phyloP scores from a whole-genome alignment of 1,284 basidiomycete species.

The Malassezia globosa region DNA sequence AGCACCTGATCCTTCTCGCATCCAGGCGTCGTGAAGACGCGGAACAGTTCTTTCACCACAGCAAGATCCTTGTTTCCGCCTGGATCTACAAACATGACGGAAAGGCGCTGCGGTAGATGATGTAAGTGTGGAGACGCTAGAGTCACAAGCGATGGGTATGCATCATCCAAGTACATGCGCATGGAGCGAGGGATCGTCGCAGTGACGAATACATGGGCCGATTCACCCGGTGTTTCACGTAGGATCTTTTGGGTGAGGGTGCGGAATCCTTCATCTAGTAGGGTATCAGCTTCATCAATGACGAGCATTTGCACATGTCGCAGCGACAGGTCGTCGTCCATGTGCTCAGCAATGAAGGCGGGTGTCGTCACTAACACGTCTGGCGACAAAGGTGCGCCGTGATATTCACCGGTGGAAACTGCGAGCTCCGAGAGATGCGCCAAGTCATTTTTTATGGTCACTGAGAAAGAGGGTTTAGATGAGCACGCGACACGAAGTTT shows the following conservation, averaged over 20 bases:
- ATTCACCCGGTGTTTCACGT: neutral
- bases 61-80: constrained; percentile 65
- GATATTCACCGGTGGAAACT: constrained; percentile 53
- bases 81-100: constrained; percentile 59
- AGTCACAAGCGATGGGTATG: constrained; percentile 57
- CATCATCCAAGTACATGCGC: constrained; percentile 55
- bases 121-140: constrained; percentile 70
- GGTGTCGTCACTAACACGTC: constrained; percentile 59
- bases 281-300: constrained; percentile 87
- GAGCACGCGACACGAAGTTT: constrained; percentile 65
- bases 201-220: constrained; percentile 59
- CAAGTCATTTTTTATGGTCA: neutral
- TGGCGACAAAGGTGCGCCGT: constrained; percentile 7
- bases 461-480: constrained; percentile 47
- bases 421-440: neutral
- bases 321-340: constrained; percentile 46
- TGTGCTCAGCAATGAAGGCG: constrained; percentile 60
- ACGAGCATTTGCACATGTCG: constrained; percentile 89
- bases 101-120: constrained; percentile 59
- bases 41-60: constrained; percentile 61
- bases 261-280: constrained; percentile 56
- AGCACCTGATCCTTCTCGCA: constrained; percentile 54
- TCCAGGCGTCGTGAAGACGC: constrained; percentile 64
- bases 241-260: constrained; percentile 6
- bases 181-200: constrained; percentile 74